phyloP scores from a whole-genome alignment of 352 stramenopile species.

The Globisporangium paddicum region DNA sequence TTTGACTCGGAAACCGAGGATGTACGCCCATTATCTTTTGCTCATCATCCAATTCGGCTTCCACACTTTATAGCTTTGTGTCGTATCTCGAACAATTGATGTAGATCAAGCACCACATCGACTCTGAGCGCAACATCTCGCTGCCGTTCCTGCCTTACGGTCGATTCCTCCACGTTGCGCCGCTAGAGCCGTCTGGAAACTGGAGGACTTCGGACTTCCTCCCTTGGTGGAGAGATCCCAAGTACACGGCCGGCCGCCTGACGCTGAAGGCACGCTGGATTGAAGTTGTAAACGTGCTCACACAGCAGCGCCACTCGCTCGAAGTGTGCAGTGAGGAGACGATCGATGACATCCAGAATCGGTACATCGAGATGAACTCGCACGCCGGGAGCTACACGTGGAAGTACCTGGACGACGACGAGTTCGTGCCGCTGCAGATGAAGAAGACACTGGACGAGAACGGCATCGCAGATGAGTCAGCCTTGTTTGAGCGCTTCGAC shows the following conservation, averaged over 20 bases:
- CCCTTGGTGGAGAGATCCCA: slow-evolving; percentile 88
- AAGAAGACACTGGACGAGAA: slow-evolving; percentile 85
- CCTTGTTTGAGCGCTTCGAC: slow-evolving; percentile 75
- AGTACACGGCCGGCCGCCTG: slow-evolving; percentile 67
- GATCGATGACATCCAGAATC: slow-evolving; percentile 82
- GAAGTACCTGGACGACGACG: slow-evolving; percentile 81
- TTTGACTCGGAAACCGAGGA: slow-evolving; percentile 77
- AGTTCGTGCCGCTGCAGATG: slow-evolving; percentile 90
- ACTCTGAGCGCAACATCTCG: slow-evolving; percentile 64
- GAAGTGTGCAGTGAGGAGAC: slow-evolving; percentile 88
- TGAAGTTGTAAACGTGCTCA: slow-evolving; percentile 89
- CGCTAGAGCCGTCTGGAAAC: slow-evolving; percentile 60
- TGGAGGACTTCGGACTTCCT: slow-evolving; percentile 73
- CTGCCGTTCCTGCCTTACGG: slow-evolving; percentile 84
- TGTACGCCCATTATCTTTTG: slow-evolving; percentile 20
- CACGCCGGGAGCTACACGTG: slow-evolving; percentile 92
- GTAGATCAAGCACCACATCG: slow-evolving; percentile 77
- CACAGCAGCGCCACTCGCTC: slow-evolving; percentile 78
- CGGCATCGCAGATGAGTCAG: slow-evolving; percentile 80
- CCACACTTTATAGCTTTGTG: neutral
- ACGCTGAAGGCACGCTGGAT: slow-evolving; percentile 71
- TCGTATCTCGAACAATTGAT: neutral
- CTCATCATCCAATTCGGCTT: neutral
- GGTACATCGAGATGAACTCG: slow-evolving; percentile 84
- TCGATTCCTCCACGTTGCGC: slow-evolving; percentile 84